Evolutionary conservation across 345 rosid genomes (phyloP), one percentile per base, ranked within the genome.

Genomic region (Camelina neglecta): DNA sequence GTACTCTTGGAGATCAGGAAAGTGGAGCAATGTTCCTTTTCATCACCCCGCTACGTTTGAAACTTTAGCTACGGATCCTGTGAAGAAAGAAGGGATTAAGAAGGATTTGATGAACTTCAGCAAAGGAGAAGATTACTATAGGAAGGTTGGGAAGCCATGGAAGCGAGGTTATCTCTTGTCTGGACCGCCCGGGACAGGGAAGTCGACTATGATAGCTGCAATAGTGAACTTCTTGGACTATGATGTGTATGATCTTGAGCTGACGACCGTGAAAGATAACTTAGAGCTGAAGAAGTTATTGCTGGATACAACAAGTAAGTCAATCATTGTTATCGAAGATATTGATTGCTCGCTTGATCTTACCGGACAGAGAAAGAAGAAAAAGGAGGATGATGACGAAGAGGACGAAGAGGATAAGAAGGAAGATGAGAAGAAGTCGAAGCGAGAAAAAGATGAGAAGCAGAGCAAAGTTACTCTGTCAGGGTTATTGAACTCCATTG

Each of bases 211-310:
- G 83, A 83, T 90, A 10, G 78, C 90, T 1, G 93, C 91, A 35
- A 87, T 90, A 78, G 91, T 95, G 0, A 90, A 93, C 70, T 80
- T 82, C 51, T 71, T 90, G 69, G 58, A 77, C 26, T 92, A 88
- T 63, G 93, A 92, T 75, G 86, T 92, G 8, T 90, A 88, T 69
- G 93, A 90, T 64, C 85, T 88, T 68, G 96, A 92, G 70, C 82
- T 92, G n/a, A 88, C 96, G 0, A 78, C 81, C 0, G 88, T 87
- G 6, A 63, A 66, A 24, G 84, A 90, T 65, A 90, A 89, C 81
- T 68, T 88, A 0, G 90, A 88, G 76, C 75, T 90, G 24, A 82
- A 78, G 72, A 85, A 67, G 79, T 74, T 93, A 6, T 61, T 93
- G 62, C 44, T 90, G 4, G 89, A 84, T 3, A 89, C 90, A 0